Evolutionary conservation across 768 basidiomycete species (phyloP).

Genomic region (Xerocomellus amylosporus): DNA sequence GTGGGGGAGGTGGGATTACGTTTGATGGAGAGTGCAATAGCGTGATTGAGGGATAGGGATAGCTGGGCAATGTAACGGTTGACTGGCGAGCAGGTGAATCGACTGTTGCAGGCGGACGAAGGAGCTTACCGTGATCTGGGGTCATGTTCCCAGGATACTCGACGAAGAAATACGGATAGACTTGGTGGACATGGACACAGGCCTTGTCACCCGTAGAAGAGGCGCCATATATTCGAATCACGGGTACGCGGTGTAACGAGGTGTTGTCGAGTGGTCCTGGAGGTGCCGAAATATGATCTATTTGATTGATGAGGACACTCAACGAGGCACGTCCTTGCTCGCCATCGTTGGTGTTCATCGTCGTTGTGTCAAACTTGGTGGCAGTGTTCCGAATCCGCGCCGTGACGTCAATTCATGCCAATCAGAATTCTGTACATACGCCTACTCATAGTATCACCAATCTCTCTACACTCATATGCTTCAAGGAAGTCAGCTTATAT

Average conservation of each 20-base stretch:
- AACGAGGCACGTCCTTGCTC: conserved; percentile 10
- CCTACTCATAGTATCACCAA: too few relatives aligned
- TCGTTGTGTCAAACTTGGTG: too few relatives aligned
- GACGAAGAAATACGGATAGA: conserved; percentile 90
- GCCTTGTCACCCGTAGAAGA: conserved; percentile 75
- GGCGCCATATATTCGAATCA: conserved; percentile 83
- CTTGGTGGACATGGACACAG: conserved; percentile 89
- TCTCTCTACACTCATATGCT: too few relatives aligned
- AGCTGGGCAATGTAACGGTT: conserved; percentile 67
- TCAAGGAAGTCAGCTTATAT: too few relatives aligned
- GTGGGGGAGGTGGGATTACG: conserved; percentile 59
- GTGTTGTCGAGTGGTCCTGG: conserved; percentile 66
- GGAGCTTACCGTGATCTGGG: conserved; percentile 55
- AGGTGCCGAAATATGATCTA: conserved; percentile 59
- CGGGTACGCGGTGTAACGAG: conserved; percentile 63
- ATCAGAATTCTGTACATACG: too few relatives aligned
- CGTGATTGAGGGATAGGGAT: conserved; percentile 76
- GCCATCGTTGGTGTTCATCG: too few relatives aligned
- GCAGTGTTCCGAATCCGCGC: too few relatives aligned
- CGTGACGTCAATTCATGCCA: too few relatives aligned
- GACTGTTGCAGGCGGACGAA: background rate
- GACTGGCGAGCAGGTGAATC: conserved; percentile 45
- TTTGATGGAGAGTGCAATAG: conserved; percentile 78
- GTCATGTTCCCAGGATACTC: conserved; percentile 72
- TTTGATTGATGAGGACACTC: conserved; percentile 49